phyloP scores from a whole-genome alignment of 108 stramenopile species.

The Aurantiochytrium sp. region DNA sequence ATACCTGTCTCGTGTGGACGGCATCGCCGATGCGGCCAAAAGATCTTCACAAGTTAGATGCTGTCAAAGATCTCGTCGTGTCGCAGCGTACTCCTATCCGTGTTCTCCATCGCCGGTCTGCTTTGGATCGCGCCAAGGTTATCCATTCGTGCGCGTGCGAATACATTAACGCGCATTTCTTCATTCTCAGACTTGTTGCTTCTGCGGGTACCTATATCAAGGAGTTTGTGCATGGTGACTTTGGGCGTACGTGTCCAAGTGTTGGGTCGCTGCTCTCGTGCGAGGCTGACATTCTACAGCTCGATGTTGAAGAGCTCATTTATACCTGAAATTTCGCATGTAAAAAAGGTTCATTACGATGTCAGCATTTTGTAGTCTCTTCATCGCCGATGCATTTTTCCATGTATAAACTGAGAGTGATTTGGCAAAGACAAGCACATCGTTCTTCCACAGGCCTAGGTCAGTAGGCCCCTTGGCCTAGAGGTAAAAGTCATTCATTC shows the following conservation, averaged over 20 bases:
- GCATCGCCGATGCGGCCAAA: not conserved
- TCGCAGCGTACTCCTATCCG: constrained; percentile 50
- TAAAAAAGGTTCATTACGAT: too few species aligned
- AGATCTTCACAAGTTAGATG: not conserved
- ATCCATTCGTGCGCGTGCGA: constrained; percentile 24
- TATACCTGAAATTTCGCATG: not conserved
- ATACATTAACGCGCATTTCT: constrained; percentile 39
- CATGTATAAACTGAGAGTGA: too few species aligned
- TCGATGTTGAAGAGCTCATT: constrained; percentile 32
- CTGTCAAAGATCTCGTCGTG: constrained; percentile 24
- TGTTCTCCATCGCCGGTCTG: constrained; percentile 49
- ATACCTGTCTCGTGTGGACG: constrained; percentile 45
- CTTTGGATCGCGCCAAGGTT: constrained; percentile 25
- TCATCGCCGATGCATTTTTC: too few species aligned
- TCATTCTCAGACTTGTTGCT: constrained; percentile 38
- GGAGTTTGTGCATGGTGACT: constrained; percentile 60
- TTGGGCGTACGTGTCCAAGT: constrained; percentile 48
- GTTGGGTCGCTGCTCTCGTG: constrained; percentile 36
- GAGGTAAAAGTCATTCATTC: too few species aligned
- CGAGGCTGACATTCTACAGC: constrained; percentile 36
- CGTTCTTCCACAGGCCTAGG: too few species aligned
- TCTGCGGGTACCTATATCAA: constrained; percentile 56
- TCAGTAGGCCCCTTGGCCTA: too few species aligned
- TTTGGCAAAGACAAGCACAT: too few species aligned
- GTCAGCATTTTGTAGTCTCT: too few species aligned